Percentiles rank a stretch among this genome's conserved stretches.
Conservation (phyloP, 805 yeast genomes). For the Candida koratica region DNA sequence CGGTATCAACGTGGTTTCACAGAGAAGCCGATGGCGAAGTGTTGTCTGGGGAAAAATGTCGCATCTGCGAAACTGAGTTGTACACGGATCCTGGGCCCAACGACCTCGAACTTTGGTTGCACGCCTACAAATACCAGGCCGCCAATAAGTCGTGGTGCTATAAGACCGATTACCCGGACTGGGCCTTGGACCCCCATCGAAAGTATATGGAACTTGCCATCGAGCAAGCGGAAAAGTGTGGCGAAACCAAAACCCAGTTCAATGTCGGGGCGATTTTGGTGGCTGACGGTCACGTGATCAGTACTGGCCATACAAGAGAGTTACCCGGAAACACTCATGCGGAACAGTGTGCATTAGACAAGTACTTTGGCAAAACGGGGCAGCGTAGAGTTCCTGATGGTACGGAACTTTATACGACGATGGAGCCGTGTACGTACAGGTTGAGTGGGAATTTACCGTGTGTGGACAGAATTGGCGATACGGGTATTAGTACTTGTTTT, state of each 20-base stretch:
- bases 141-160: constrained; percentile 61
- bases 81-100: constrained; percentile 87
- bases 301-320: constrained; percentile 87
- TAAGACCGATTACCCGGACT: constrained; percentile 70
- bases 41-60: constrained; percentile 55
- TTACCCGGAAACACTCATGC: constrained; percentile 95
- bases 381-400: constrained; percentile 58
- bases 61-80: constrained; percentile 61
- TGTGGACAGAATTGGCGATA: constrained; percentile 65
- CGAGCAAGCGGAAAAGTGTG: constrained; percentile 74
- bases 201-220: constrained; percentile 73
- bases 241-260: constrained; percentile 78
- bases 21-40: constrained; percentile 64
- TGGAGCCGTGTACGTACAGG: constrained; percentile 94
- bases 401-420: constrained; percentile 83
- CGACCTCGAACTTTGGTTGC: constrained; percentile 86
- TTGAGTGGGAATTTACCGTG: constrained; percentile 90
- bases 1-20: constrained; percentile 66
- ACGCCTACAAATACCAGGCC: constrained; percentile 78
- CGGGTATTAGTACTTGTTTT: constrained; percentile 65
- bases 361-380: constrained; percentile 47
- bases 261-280: constrained; percentile 92
- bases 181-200: constrained; percentile 66
- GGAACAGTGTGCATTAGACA: constrained; percentile 88
- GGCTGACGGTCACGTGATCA: constrained; percentile 53